phyloP scores from a whole-genome alignment of 2,329 filamentous ascomycete genomes.

The Fusarium abutilonis region DNA sequence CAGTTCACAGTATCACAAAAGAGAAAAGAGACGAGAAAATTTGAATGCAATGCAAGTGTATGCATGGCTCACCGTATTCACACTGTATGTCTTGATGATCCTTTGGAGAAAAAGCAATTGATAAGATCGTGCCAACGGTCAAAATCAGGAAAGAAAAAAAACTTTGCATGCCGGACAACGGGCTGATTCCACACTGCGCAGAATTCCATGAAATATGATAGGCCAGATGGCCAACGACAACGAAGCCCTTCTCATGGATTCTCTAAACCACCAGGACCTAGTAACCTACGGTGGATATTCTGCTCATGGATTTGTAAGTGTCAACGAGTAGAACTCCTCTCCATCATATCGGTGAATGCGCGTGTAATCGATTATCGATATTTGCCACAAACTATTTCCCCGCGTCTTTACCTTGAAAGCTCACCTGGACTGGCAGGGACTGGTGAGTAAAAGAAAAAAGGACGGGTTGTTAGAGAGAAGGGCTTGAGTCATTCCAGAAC shows the following conservation, averaged over 20 bases:
- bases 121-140: slow-evolving; percentile 23
- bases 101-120: slow-evolving; percentile 13
- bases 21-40: slow-evolving; percentile 1
- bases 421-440: slow-evolving; percentile 6
- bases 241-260: slow-evolving; percentile 35
- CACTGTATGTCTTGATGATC: slow-evolving; percentile 4
- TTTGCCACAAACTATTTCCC: slow-evolving; percentile 16
- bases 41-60: not conserved
- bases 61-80: slow-evolving; percentile 13
- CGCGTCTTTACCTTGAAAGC: slow-evolving; percentile 18
- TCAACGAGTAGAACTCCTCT: no score
- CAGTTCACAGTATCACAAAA: slow-evolving; percentile 14
- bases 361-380: slow-evolving; percentile 33
- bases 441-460: slow-evolving; percentile 35
- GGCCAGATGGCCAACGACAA: slow-evolving; percentile 14
- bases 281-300: slow-evolving; percentile 25
- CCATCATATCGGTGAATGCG: slow-evolving; percentile 5
- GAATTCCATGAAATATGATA: slow-evolving; percentile 35
- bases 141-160: slow-evolving; percentile 27
- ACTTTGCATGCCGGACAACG: slow-evolving; percentile 22
- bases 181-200: slow-evolving; percentile 19
- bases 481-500: slow-evolving; percentile 45
- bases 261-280: slow-evolving; percentile 23
- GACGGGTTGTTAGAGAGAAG: slow-evolving; percentile 23
- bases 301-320: slow-evolving; percentile 10